Base-by-base conservation (phyloP, 1,284 basidiomycete species). In the Takashimella tepidaria region DNA sequence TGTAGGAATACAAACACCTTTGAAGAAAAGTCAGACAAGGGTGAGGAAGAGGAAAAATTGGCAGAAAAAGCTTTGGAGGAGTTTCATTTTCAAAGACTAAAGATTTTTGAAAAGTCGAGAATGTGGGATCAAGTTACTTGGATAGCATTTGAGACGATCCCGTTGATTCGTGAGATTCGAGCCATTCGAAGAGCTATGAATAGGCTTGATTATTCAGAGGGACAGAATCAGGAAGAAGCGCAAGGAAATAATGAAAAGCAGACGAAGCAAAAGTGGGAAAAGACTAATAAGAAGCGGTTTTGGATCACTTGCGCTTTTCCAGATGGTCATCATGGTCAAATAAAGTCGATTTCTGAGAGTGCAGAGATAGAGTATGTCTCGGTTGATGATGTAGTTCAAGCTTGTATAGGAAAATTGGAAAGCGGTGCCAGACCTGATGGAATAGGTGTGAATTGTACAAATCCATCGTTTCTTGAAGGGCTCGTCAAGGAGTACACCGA, bases 91-190 rank as follows among this genome's bases (percentile, higher is more conserved):
- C 78, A 81, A 51, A 79, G 88, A 10, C 76, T 91, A 40, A 61
- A 72, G 27, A 74, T 82, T 0, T 86, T 84, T 63, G 78, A 0
- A 62, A 67, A 4, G 61, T 73, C 27, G 75, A 83, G 50, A 72
- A 76, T 20, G 0, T 91, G 87, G 88, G 59, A 68, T 23, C 66
- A 66, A 8, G 73, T 91, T 50, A 82, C 85, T 52, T 80, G 79
- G 57, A 65, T 91, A 47, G 86, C 86, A 6, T 90, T 91, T 67
- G 89, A 91, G 78, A 91, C 88, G 0, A 76, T 90, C 3, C 87
- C 89, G 0, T 76, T 88, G 0, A 66, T 81, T 12, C 73, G 83
- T 22, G 89, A 92, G 71, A 77, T 86, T 4, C 71, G 66, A 10
- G 87, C 84, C 1, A 84, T 91, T 53, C 76, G 87, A 44, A 72